These are phyloP conservation scores for Filobasidium uniguttulatum DNA, from an alignment of 1,284 basidiomycete species.

Conservation along the genomic window DNA sequence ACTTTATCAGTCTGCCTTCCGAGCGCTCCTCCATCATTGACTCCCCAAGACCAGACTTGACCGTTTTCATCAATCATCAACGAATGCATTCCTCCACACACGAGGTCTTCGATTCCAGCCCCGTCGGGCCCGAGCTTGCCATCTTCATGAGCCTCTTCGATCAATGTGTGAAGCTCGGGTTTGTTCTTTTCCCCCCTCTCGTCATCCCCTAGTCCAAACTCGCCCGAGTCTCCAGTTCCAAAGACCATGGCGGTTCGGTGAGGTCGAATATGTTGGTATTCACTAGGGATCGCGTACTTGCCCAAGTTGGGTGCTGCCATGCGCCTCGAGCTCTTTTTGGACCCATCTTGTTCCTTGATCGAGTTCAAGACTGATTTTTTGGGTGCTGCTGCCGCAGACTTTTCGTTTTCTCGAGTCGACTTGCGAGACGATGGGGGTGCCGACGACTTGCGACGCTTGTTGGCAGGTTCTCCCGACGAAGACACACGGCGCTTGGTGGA, in stretches of 20 bases:
- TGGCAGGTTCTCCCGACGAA: too few relatives aligned
- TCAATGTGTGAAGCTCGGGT: conserved; percentile 49
- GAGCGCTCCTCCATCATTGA: conserved; percentile 83
- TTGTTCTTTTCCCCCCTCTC: conserved; percentile 53
- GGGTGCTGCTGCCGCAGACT: not conserved
- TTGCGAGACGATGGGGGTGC: too few relatives aligned
- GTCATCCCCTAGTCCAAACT: conserved; percentile 66
- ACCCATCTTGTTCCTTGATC: too few relatives aligned
- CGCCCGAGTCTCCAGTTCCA: conserved; percentile 73
- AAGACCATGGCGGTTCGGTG: conserved; percentile 60
- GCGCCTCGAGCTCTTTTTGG: too few relatives aligned
- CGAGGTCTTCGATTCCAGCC: conserved; percentile 54
- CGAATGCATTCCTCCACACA: conserved; percentile 67
- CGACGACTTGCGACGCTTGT: too few relatives aligned
- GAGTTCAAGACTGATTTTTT: too few relatives aligned
- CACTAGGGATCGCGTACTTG: too few relatives aligned
- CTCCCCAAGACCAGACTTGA: conserved; percentile 70
- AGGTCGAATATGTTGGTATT: conserved; percentile 40
- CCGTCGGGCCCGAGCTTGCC: conserved; percentile 40
- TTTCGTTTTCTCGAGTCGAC: too few relatives aligned
- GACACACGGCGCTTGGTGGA: too few relatives aligned
- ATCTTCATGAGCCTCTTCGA: conserved; percentile 33
- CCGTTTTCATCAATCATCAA: conserved; percentile 72
- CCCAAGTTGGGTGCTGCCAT: too few relatives aligned
- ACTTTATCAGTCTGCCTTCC: conserved; percentile 65